These are phyloP conservation scores for Melampsora larici-populina DNA, from an alignment of 1,284 basidiomycete genomes.

Conservation along the genomic window DNA sequence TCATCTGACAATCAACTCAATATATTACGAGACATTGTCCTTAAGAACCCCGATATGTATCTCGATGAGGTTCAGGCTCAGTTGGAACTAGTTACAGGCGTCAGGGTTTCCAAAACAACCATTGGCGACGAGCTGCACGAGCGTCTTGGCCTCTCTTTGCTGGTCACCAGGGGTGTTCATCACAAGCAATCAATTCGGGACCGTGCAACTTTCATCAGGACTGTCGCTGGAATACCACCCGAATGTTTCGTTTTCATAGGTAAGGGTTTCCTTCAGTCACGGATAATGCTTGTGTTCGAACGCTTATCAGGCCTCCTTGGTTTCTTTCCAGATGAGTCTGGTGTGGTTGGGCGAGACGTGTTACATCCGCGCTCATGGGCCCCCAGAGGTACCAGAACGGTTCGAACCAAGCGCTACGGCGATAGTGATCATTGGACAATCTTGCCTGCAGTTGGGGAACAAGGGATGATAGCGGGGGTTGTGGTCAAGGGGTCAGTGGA, in stretches of 20 bases:
- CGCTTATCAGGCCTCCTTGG: background rate
- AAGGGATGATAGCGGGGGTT: background rate
- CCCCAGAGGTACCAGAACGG: background rate
- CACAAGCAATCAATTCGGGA: too few species aligned
- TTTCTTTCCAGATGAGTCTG: background rate
- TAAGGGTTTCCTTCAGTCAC: background rate
- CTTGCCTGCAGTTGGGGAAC: background rate
- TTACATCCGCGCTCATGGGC: background rate
- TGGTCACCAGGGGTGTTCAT: too few species aligned
- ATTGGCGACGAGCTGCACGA: too few species aligned
- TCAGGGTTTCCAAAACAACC: too few species aligned
- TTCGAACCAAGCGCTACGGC: background rate
- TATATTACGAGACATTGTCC: too few species aligned
- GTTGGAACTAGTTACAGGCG: too few species aligned
- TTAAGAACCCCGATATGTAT: too few species aligned
- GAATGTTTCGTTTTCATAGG: background rate
- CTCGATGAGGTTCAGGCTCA: too few species aligned
- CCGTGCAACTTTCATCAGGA: too few species aligned
- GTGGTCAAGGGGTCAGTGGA: background rate
- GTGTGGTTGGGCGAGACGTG: background rate
- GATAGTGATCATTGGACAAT: background rate
- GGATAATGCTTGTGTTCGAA: background rate
- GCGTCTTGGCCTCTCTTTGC: too few species aligned
- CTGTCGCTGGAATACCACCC: too few species aligned
- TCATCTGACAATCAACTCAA: too few species aligned